Evolutionary conservation across 163 green algal genomes (phyloP).

Genomic region (Chlorella variabilis): DNA sequence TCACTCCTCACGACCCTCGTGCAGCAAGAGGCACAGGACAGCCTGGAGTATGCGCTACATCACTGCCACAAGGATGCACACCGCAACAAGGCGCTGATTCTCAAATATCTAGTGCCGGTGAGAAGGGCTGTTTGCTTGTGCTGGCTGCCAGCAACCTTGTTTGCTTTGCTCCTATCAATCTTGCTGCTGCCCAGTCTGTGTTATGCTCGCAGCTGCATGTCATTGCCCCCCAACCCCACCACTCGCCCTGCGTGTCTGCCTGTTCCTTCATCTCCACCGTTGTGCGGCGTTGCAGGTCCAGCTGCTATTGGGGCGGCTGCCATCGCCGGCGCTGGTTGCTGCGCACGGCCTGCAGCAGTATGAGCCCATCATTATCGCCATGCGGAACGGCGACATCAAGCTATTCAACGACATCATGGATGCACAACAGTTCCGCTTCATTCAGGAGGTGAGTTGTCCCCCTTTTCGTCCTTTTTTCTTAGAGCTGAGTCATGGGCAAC

Average conservation of each 20-base stretch:
- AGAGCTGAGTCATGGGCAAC: not conserved
- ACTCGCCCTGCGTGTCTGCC: not conserved
- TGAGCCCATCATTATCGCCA: slow-evolving; percentile 48
- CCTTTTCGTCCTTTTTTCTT: not conserved
- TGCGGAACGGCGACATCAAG: slow-evolving; percentile 67
- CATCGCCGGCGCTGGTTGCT: slow-evolving; percentile 65
- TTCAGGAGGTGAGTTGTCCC: slow-evolving; percentile 51
- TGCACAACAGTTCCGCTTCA: slow-evolving; percentile 67
- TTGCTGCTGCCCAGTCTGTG: too few species aligned
- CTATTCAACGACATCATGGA: slow-evolving; percentile 71
- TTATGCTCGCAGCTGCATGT: too few species aligned
- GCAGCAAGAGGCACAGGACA: slow-evolving; percentile 68
- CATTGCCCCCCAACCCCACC: too few species aligned
- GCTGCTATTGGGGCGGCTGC: slow-evolving; percentile 84
- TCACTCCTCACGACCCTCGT: not conserved
- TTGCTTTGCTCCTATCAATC: too few species aligned
- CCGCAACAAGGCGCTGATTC: slow-evolving; percentile 76
- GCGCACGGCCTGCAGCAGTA: slow-evolving; percentile 77
- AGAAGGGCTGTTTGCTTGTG: too few species aligned
- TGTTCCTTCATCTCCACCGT: too few species aligned
- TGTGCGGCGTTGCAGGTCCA: slow-evolving; percentile 53
- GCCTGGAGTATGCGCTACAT: slow-evolving; percentile 78
- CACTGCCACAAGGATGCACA: slow-evolving; percentile 64
- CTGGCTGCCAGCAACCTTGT: too few species aligned
- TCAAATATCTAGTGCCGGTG: slow-evolving; percentile 91